Conservation (phyloP, 768 basidiomycete genomes). For the Auricularia heimuer region DNA sequence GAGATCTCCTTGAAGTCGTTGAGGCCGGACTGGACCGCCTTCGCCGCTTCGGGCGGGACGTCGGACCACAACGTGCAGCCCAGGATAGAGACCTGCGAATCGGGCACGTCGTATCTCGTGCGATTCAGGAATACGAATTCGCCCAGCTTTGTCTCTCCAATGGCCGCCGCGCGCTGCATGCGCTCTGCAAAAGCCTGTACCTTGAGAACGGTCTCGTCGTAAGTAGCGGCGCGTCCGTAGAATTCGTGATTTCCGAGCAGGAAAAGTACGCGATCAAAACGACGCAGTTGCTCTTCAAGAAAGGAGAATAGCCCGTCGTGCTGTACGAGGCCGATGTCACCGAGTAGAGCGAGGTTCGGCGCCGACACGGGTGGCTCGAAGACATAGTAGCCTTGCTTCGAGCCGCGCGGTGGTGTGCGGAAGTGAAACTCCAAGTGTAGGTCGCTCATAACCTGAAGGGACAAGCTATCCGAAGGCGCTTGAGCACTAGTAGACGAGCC, state of each 20-base stretch:
- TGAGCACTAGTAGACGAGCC: neutral
- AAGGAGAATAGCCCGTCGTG: constrained; percentile 25
- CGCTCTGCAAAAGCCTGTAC: neutral
- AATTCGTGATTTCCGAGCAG: constrained; percentile 27
- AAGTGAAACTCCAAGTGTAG: constrained; percentile 21
- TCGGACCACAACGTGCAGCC: constrained; percentile 33
- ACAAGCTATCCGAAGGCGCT: neutral
- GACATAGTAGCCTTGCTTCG: constrained; percentile 15
- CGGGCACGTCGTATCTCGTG: constrained; percentile 22
- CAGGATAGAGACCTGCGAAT: constrained; percentile 25
- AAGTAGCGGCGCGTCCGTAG: constrained; percentile 6
- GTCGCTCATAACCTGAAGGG: constrained; percentile 23
- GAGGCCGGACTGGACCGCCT: constrained; percentile 18
- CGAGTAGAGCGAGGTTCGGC: constrained; percentile 25
- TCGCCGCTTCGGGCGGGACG: constrained; percentile 20
- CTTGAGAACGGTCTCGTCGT: neutral
- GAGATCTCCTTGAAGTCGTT: constrained; percentile 27
- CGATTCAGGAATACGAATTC: constrained; percentile 25
- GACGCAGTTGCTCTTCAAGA: constrained; percentile 21
- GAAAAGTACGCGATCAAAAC: constrained; percentile 25
- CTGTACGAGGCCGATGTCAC: constrained; percentile 26
- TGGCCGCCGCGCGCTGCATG: neutral
- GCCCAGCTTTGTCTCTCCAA: constrained; percentile 5
- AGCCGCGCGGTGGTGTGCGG: neutral
- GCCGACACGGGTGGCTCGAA: constrained; percentile 16